A percentile compares a stretch with the other conserved stretches of the same genome.
phyloP scores from a whole-genome alignment of 805 yeast species.

The Saccharomyces jurei region DNA sequence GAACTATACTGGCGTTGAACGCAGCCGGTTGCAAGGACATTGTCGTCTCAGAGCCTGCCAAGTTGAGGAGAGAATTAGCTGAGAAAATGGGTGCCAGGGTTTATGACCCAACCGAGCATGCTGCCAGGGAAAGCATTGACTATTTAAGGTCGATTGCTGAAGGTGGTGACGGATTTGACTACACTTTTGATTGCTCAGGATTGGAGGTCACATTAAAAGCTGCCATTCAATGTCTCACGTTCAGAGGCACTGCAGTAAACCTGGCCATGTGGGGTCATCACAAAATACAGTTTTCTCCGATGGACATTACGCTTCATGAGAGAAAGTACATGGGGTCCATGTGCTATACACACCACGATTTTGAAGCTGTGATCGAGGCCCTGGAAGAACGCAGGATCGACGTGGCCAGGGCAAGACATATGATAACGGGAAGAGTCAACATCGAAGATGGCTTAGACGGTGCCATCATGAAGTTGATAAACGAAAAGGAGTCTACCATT shows the following conservation, averaged over 20 bases:
- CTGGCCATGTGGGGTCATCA: slow-evolving; percentile 58
- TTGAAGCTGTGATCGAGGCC: slow-evolving; percentile 49
- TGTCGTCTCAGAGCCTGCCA: slow-evolving; percentile 47
- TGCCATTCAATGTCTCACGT: slow-evolving; percentile 42
- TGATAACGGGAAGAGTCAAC: slow-evolving; percentile 47
- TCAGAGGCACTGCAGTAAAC: slow-evolving; percentile 53
- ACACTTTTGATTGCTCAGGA: slow-evolving; percentile 49
- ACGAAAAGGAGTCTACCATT: slow-evolving; percentile 48
- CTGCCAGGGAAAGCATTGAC: slow-evolving; percentile 31
- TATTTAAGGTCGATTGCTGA: slow-evolving; percentile 36
- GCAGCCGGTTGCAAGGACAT: slow-evolving; percentile 43
- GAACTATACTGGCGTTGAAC: slow-evolving; percentile 51
- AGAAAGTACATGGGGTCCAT: slow-evolving; percentile 52
- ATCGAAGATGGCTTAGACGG: slow-evolving; percentile 43
- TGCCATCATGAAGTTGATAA: slow-evolving; percentile 43
- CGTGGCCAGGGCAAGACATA: slow-evolving; percentile 35
- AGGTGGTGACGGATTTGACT: slow-evolving; percentile 41
- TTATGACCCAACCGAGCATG: slow-evolving; percentile 39
- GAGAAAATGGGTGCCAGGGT: slow-evolving; percentile 40
- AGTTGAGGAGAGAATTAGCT: slow-evolving; percentile 44
- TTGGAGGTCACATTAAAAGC: slow-evolving; percentile 42
- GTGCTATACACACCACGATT: slow-evolving; percentile 53
- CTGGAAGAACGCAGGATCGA: slow-evolving; percentile 40
- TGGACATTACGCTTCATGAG: slow-evolving; percentile 49
- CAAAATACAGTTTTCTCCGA: slow-evolving; percentile 44